These are phyloP conservation scores for Aspergillus ruber DNA, from an alignment of 2,329 filamentous ascomycete genomes.

Conservation along the genomic window DNA sequence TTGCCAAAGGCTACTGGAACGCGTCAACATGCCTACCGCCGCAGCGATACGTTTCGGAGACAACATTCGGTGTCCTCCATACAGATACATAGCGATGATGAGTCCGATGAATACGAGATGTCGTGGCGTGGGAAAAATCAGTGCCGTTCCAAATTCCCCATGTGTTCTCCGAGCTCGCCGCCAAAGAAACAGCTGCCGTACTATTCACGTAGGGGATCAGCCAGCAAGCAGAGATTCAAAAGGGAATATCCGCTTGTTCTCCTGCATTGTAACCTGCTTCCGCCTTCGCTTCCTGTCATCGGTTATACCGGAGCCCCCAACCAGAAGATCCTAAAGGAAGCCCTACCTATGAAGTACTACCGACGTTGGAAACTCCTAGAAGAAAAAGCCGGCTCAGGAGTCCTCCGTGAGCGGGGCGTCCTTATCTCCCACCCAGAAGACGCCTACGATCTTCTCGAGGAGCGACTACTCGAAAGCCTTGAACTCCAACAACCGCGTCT, in stretches of 20 bases:
- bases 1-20: constrained; percentile 13
- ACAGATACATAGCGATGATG: constrained; percentile 39
- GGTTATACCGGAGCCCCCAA: constrained; percentile 26
- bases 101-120: constrained; percentile 35
- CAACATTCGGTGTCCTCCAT: constrained; percentile 41
- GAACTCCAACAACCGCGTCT: constrained; percentile 51
- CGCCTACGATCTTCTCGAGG: constrained; percentile 57
- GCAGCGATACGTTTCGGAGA: constrained; percentile 36
- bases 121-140: constrained; percentile 24
- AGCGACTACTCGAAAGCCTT: constrained; percentile 54
- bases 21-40: constrained; percentile 22
- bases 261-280: constrained; percentile 55
- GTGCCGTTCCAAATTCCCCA: constrained; percentile 23
- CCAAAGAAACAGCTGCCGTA: constrained; percentile 28
- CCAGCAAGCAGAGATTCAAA: constrained; percentile 28
- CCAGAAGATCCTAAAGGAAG: constrained; percentile 42
- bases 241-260: constrained; percentile 53
- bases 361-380: constrained; percentile 47
- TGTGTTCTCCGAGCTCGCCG: constrained; percentile 27
- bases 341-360: constrained; percentile 43
- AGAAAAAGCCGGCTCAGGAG: constrained; percentile 47
- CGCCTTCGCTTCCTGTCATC: constrained; percentile 46
- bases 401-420: constrained; percentile 52
- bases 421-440: constrained; percentile 58
- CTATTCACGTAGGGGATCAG: constrained; percentile 24